Evolutionary conservation across 2,329 filamentous ascomycete genomes (phyloP).

Genomic region (Gnomoniopsis sp.): DNA sequence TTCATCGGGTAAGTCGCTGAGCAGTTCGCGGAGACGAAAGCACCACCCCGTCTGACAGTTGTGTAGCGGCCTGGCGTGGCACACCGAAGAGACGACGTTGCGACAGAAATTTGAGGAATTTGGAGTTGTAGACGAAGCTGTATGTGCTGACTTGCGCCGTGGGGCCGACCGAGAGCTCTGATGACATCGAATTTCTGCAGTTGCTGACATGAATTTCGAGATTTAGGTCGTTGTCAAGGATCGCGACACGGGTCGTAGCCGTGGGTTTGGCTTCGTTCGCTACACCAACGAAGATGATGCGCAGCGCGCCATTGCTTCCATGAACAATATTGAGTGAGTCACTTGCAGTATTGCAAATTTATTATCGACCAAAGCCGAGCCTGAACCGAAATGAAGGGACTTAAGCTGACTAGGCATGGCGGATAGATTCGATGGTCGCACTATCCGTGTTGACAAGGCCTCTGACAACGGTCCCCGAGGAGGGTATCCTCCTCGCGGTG

Average conservation of each 20-base stretch:
- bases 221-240: slow-evolving; percentile 92
- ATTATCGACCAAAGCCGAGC: neutral
- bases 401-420: neutral
- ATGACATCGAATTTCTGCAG: neutral
- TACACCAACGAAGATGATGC: slow-evolving; percentile 76
- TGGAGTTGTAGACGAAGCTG: slow-evolving; percentile 89
- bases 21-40: neutral
- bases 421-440: slow-evolving; percentile 82
- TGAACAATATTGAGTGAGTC: slow-evolving; percentile 88
- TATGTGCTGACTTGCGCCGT: slow-evolving; percentile 51
- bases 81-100: slow-evolving; percentile 86
- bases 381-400: neutral
- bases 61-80: slow-evolving; percentile 89
- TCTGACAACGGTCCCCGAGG: slow-evolving; percentile 71
- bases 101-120: slow-evolving; percentile 91
- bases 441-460: slow-evolving; percentile 93
- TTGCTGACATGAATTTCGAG: neutral
- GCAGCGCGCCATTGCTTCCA: slow-evolving; percentile 69
- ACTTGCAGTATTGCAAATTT: neutral
- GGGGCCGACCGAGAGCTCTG: neutral
- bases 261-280: slow-evolving; percentile 95
- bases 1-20: slow-evolving; percentile 76
- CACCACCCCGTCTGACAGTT: slow-evolving; percentile 20
- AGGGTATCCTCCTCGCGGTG: slow-evolving; percentile 49
- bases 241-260: slow-evolving; percentile 91